phyloP scores from a whole-genome alignment of 371 early-diverging fungal species.

The Coemansia sp. region DNA sequence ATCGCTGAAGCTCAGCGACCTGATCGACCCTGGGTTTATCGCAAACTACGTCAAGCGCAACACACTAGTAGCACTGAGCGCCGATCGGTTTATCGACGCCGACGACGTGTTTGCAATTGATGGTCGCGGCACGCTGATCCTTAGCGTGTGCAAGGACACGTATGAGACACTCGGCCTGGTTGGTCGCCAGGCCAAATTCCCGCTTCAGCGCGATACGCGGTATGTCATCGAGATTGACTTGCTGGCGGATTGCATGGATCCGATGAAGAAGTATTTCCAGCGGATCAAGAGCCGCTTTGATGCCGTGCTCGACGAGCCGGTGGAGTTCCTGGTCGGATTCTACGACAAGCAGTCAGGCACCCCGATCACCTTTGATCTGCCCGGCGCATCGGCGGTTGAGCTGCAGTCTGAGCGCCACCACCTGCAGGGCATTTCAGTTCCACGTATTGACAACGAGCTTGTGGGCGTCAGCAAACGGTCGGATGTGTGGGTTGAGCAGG shows the following conservation, averaged over 20 bases:
- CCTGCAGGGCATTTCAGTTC: constrained; percentile 3
- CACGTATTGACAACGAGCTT: constrained; percentile 6
- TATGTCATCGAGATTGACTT: constrained; percentile 37
- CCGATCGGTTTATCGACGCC: constrained; percentile 29
- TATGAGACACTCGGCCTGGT: constrained; percentile 44
- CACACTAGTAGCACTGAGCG: constrained; percentile 38
- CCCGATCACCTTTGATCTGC: constrained; percentile 28
- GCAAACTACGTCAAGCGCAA: constrained; percentile 29
- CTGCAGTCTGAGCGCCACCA: background rate
- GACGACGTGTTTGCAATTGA: constrained; percentile 53
- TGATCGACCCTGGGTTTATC: constrained; percentile 45
- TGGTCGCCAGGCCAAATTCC: constrained; percentile 39
- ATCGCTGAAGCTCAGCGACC: constrained; percentile 27
- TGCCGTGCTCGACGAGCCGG: constrained; percentile 18
- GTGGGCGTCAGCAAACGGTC: background rate
- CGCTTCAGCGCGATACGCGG: constrained; percentile 37
- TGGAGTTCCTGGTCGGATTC: constrained; percentile 30
- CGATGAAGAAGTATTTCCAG: constrained; percentile 32
- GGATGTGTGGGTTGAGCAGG: constrained; percentile 31
- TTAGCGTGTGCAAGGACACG: constrained; percentile 49
- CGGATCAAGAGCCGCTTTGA: constrained; percentile 23
- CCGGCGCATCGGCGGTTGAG: constrained; percentile 11
- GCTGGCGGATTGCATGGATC: constrained; percentile 23
- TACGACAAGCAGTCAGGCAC: constrained; percentile 21
- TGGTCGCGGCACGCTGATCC: constrained; percentile 33